phyloP scores from a whole-genome alignment of 2,329 filamentous ascomycete genomes.

The Epicoccum sorghinum region DNA sequence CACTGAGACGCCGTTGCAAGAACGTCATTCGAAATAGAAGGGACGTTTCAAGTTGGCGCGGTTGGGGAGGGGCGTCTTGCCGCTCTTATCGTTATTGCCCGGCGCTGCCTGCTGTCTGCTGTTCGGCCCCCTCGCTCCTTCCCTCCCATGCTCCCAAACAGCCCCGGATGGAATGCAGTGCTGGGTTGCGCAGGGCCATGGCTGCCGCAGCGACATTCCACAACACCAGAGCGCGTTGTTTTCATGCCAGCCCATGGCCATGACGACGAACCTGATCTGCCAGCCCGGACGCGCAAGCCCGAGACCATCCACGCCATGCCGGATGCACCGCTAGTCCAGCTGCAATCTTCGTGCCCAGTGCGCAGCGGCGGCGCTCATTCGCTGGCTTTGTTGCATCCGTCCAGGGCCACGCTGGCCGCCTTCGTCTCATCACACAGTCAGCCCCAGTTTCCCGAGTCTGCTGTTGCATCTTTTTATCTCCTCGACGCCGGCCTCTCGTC shows the following conservation, averaged over 20 bases:
- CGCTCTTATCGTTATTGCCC: constrained; percentile 10
- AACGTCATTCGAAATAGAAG: constrained; percentile 17
- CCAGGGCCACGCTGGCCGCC: constrained; percentile 19
- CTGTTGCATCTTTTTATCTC: constrained; percentile 23
- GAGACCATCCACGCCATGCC: constrained; percentile 1
- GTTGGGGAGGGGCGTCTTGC: constrained; percentile 16
- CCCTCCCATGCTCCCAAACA: background rate
- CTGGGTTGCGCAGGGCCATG: background rate
- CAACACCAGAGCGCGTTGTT: constrained; percentile 11
- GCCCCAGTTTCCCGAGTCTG: constrained; percentile 21
- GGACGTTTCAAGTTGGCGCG: constrained; percentile 26
- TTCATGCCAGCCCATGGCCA: constrained; percentile 3
- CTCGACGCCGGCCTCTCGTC: constrained; percentile 23
- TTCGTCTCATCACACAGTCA: constrained; percentile 31
- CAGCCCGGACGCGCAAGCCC: constrained; percentile 15
- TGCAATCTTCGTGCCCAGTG: constrained; percentile 14
- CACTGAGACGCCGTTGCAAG: constrained; percentile 13
- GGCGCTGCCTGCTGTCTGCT: background rate
- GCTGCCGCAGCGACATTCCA: background rate
- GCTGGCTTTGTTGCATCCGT: constrained; percentile 9
- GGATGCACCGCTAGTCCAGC: constrained; percentile 4
- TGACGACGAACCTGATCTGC: constrained; percentile 31
- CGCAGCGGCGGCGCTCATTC: constrained; percentile 15
- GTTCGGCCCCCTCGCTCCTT: background rate
- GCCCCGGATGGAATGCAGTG: background rate